Evolutionary conservation across 345 rosid species (phyloP), one percentile per base, ranked within the genome.

Genomic region (Eucalyptus sideroxylon): DNA sequence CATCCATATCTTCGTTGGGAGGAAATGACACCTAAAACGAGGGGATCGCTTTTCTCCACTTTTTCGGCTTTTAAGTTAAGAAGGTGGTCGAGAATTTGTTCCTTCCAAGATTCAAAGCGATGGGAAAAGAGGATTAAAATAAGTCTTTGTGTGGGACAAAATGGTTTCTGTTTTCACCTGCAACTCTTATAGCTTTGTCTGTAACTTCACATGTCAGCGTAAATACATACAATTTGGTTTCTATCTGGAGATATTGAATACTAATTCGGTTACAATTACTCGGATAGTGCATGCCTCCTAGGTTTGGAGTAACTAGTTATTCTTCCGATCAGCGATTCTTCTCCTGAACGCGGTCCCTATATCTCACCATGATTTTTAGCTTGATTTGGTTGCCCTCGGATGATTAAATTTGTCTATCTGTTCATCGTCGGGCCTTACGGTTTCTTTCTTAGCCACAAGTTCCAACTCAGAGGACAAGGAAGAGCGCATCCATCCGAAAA

Each of bases 1-100:
- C 96, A 50, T 92, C 97, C 88, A 93, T 94, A 44, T 93, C 96
- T 77, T 93, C 96, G 9, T 90, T 92, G 16, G 90, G 91, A 4
- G 97, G 90, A 81, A 86, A 92, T 86, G 96, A 94, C 88, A 42
- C 89, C 30, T 94, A 72, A 50, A 45, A 5, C 7, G 44, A 72
- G 8, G 44, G 82, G 7, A 34, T 72, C 82, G 14, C 82, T 72
- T 72, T 27, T 2, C 56, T 8, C 34, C 24, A 8, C 34, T 27
- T 49, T 49, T 47, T 86, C 11, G 12, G 37, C 55, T 45, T 45
- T 47, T 26, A 47, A 16, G 3, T 26, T 50, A 7, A 45, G 37
- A 27, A 2, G 55, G 56, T 49, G 87, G 56, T 50, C 14, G 5
- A 86, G 56, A 49, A 49, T 55, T 4, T 47, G 56, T 86, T 86